Evolutionary conservation across 768 basidiomycete species (phyloP).

Genomic region (Leccinum uliginosum): DNA sequence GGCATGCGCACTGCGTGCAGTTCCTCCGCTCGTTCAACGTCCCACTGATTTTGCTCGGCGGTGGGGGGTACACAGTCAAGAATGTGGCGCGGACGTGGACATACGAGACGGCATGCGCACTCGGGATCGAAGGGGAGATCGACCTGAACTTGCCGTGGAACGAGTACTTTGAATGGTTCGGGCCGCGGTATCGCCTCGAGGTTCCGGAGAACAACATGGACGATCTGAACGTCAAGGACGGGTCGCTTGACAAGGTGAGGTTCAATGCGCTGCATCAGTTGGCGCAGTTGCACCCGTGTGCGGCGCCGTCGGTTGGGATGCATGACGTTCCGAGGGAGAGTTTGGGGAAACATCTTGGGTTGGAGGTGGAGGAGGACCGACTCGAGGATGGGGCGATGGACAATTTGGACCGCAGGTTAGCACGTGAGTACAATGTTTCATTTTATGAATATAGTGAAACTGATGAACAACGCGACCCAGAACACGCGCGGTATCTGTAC

Average conservation of each 20-base stretch:
- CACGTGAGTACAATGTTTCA: constrained; percentile 47
- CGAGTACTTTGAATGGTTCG: constrained; percentile 96
- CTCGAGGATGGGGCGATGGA: constrained; percentile 42
- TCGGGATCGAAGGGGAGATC: constrained; percentile 78
- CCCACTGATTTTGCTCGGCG: constrained; percentile 88
- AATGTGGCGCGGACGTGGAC: constrained; percentile 89
- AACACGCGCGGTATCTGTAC: constrained; percentile 65
- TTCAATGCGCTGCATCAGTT: constrained; percentile 55
- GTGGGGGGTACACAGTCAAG: constrained; percentile 95
- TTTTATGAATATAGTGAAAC: neutral
- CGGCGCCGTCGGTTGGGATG: constrained; percentile 83
- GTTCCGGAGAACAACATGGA: constrained; percentile 94
- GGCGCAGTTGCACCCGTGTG: constrained; percentile 43
- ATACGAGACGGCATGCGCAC: constrained; percentile 92
- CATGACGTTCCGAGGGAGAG: constrained; percentile 77
- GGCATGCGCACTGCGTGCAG: constrained; percentile 88
- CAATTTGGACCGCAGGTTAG: constrained; percentile 64
- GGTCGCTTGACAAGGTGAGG: constrained; percentile 76
- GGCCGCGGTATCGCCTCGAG: constrained; percentile 89
- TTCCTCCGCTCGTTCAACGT: constrained; percentile 80
- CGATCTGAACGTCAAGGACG: constrained; percentile 80
- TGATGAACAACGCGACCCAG: constrained; percentile 32
- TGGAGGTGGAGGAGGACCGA: constrained; percentile 40
- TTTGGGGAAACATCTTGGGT: constrained; percentile 57
- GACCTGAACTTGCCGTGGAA: constrained; percentile 81